Evolutionary conservation across 2,329 filamentous ascomycete genomes (phyloP).

Genomic region (Aureobasidium sp.): DNA sequence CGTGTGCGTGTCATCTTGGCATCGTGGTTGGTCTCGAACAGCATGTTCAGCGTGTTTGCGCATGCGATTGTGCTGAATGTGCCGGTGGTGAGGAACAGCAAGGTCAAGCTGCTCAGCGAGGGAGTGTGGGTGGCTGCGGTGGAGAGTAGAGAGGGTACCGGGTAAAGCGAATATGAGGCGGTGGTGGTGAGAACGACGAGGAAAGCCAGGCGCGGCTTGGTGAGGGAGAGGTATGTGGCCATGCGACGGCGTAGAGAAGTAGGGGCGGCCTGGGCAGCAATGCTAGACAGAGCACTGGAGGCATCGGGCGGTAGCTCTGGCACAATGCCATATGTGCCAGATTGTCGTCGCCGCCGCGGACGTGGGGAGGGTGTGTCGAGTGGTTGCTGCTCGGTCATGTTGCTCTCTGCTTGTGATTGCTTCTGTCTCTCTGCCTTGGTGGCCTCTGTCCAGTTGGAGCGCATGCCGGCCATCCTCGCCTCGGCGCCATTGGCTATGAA

Average conservation of each 20-base stretch:
- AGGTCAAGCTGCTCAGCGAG: conserved; percentile 80
- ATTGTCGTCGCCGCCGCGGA: conserved; percentile 27
- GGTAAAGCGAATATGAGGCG: conserved; percentile 85
- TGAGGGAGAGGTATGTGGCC: conserved; percentile 77
- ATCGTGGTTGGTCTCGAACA: conserved; percentile 85
- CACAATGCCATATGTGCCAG: conserved; percentile 12
- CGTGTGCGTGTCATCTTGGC: conserved; percentile 89
- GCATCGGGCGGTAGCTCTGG: conserved; percentile 47
- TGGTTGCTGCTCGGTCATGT: not conserved
- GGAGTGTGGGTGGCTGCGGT: conserved; percentile 60
- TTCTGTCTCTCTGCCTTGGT: not conserved
- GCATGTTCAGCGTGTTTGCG: conserved; percentile 94
- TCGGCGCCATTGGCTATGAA: conserved; percentile 29
- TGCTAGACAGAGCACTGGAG: conserved; percentile 50
- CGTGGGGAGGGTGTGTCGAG: conserved; percentile 24
- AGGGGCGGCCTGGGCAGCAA: conserved; percentile 49
- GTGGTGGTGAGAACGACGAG: conserved; percentile 87
- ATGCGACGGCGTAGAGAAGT: conserved; percentile 56
- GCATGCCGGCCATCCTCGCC: conserved; percentile 7
- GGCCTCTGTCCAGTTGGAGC: conserved; percentile 9
- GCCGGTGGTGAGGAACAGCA: conserved; percentile 83
- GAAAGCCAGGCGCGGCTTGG: conserved; percentile 90
- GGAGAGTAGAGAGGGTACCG: conserved; percentile 75
- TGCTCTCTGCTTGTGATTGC: not conserved
- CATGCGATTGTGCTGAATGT: conserved; percentile 84